Base-by-base conservation (phyloP, 2,329 filamentous ascomycete species). In the Balansia obtecta region DNA sequence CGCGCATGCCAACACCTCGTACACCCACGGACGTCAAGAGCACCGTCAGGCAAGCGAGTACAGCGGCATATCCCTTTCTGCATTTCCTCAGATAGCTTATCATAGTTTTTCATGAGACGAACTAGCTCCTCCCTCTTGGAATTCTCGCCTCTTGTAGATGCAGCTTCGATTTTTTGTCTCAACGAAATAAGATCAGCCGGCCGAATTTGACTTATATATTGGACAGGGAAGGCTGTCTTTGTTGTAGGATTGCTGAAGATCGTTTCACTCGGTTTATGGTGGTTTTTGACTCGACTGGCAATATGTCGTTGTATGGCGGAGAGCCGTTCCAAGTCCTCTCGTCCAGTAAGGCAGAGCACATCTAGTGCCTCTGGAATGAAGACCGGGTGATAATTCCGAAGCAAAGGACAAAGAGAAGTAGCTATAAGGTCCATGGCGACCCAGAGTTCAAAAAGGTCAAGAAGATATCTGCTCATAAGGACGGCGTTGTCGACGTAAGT, bases 391-490 rank as follows among this genome's bases (percentile, higher is more conserved):
- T 51, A 53, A 4, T 51, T 43, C 16, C n/a, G 2, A 2, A 53
- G 34, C n/a, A 53, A 42, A 4, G 46, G 49, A 37, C 52, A 53
- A 20, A 4, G 12, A 4, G 6, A 9, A 9, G 50, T 16, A 2
- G 56, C 53, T n/a, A 20, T 46, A 22, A 46, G 40, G 30, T 57
- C 56, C 56, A 57, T 53, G 4, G 45, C 39, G 39, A 53, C 44
- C 52, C 53, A 57, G 1, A 57, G 46, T 8, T 53, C 52, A 16
- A 57, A 53, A 8, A 56, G 16, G 7, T 45, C 49, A 15, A 57
- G 53, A 5, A 54, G n/a, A 15, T 53, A 54, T 4, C 37, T 18
- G 20, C 54, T 56, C 20, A 52, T 49, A 11, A n/a, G 22, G n/a
- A 9, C 8, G 18, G 34, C 20, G 15, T 40, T 18, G 41, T 39